These are phyloP conservation scores for Hortaea werneckii DNA, from an alignment of 2,329 filamentous ascomycete genomes.

Conservation along the genomic window DNA sequence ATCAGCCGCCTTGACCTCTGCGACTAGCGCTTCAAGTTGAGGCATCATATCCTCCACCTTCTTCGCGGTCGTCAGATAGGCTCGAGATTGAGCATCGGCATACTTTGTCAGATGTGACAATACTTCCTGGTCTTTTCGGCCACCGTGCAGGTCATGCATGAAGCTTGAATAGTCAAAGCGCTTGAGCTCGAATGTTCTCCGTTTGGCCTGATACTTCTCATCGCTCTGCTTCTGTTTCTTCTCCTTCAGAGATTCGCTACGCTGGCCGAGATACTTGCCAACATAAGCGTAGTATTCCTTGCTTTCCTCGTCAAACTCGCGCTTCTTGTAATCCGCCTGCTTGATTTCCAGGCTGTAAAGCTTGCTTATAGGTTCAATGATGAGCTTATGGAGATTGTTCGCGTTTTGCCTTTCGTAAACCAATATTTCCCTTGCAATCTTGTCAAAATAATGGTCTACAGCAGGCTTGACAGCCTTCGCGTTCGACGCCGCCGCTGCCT, in stretches of 20 bases:
- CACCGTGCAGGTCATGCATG: conserved; percentile 97
- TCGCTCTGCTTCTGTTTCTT: conserved; percentile 95
- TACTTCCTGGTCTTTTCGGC: conserved; percentile 96
- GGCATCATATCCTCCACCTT: conserved; percentile 80
- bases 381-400: conserved; percentile 73
- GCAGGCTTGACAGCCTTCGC: conserved; percentile 95
- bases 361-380: conserved; percentile 87
- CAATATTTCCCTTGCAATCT: conserved; percentile 84
- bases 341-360: conserved; percentile 96
- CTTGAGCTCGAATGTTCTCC: conserved; percentile 90
- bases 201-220: conserved; percentile 88
- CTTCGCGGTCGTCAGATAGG: conserved; percentile 72
- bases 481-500: conserved; percentile 81
- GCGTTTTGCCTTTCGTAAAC: conserved; percentile 79
- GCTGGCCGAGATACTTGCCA: conserved; percentile 87
- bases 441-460: conserved; percentile 95
- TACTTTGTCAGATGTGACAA: conserved; percentile 89
- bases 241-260: conserved; percentile 90
- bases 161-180: conserved; percentile 98
- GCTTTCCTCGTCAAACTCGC: conserved; percentile 97
- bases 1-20: conserved; percentile 84
- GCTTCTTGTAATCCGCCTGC: conserved; percentile 90
- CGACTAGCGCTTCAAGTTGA: conserved; percentile 76
- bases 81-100: conserved; percentile 78
- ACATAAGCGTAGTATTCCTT: conserved; percentile 97